A percentile compares a stretch with the other conserved stretches of the same genome.
Conservation (phyloP, 306 rosid species). For the Morella rubra region DNA sequence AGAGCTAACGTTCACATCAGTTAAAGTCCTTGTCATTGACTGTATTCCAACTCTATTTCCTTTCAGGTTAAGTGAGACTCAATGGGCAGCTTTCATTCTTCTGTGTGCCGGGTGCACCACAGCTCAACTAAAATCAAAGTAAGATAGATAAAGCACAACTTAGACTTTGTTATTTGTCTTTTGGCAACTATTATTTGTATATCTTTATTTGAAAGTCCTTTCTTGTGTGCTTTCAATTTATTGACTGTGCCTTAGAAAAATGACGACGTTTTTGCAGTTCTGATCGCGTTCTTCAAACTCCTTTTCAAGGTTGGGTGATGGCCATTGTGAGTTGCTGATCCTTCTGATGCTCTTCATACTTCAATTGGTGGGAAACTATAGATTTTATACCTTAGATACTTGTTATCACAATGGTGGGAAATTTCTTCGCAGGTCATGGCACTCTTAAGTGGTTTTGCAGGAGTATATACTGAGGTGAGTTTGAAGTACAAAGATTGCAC, state of each 20-base stretch:
- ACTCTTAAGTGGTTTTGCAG: slow-evolving; percentile 94
- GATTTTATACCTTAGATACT: slow-evolving; percentile 13
- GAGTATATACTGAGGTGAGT: slow-evolving; percentile 92
- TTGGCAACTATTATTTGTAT: background rate
- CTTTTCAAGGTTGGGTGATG: slow-evolving; percentile 7
- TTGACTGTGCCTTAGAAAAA: slow-evolving; percentile 19
- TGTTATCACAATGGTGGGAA: slow-evolving; percentile 22
- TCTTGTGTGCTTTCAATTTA: slow-evolving; percentile 5
- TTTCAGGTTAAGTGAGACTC: slow-evolving; percentile 92
- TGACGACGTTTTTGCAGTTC: slow-evolving; percentile 54
- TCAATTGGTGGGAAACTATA: slow-evolving; percentile 4
- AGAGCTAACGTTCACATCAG: background rate
- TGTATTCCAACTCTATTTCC: slow-evolving; percentile 27
- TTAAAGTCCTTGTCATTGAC: slow-evolving; percentile 5
- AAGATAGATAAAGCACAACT: slow-evolving; percentile 28
- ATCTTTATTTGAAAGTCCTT: slow-evolving; percentile 13
- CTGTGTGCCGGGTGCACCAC: slow-evolving; percentile 95
- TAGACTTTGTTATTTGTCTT: slow-evolving; percentile 2
- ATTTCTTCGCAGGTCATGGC: slow-evolving; percentile 77
- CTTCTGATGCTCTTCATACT: slow-evolving; percentile 10
- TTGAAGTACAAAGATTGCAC: slow-evolving; percentile 11
- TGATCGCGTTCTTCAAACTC: slow-evolving; percentile 38
- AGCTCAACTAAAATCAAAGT: slow-evolving; percentile 89
- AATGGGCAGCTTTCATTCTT: slow-evolving; percentile 96
- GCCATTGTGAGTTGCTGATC: background rate